Evolutionary conservation across 306 rosid genomes (phyloP), one percentile per base, ranked within the genome.

Genomic region (Malus asiatica): DNA sequence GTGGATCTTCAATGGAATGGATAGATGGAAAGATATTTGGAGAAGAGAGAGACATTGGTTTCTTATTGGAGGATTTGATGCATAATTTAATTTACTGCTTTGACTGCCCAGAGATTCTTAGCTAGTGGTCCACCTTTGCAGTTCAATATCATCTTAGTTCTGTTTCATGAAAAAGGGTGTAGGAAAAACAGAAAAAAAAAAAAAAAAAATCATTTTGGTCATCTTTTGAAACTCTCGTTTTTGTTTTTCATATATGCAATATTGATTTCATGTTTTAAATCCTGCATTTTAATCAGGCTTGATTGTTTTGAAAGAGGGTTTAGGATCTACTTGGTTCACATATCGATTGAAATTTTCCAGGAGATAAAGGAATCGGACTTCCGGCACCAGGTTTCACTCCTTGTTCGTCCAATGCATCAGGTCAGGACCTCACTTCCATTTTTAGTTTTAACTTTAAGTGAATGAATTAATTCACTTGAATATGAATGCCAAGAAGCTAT

Each of bases 331-430:
- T 33, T 73, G 11, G 25, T 44, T 45, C 18, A 60, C 5, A 3
- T 60, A 7, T 44, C 20, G 6, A 40, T 19, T 66, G 62, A 65
- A 74, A 77, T 44, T 85, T 75, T 77, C 67, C 84, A 95, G 99
- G 99, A 95, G 74, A 88, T 92, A 68, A 90, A 92, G 85, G 91
- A 85, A 59, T 91, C 97, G 9, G 99, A 95, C 77, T 76, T 92
- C 72, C 90, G 99, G 73, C 99, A 95, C 76, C 96, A 90, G 83
- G 96, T 90, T 70, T 95, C 97, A 52, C 95, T 92, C 78, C 83
- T 95, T 53, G 96, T 95, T 78, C 97, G 93, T 66, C 99, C 99
- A 64, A 95, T 95, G 97, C 97, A 87, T 87, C 99, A 95, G 97
- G 99, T 92, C 73, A 72, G 74, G 72, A 65, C 70, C 53, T 58